Conservation (phyloP, 176 grass and related monocot species). For the Triticum monococcum region DNA sequence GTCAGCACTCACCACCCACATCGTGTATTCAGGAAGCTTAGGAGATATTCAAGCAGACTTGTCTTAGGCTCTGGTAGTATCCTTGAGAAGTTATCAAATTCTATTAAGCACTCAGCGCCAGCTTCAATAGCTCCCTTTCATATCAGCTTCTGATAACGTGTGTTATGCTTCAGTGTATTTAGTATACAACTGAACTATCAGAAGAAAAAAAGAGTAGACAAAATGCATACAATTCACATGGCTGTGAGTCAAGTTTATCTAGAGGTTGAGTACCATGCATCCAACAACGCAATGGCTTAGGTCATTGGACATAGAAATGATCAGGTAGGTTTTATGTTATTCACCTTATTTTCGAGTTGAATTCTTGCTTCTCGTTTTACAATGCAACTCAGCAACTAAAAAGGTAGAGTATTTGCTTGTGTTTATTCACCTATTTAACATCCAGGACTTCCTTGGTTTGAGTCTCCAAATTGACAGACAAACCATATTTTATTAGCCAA, state of each 20-base stretch:
- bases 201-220: neutral
- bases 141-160: neutral
- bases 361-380: neutral
- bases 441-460: neutral
- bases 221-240: neutral
- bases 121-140: neutral
- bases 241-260: neutral
- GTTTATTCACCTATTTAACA: neutral
- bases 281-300: neutral
- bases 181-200: neutral
- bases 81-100: neutral
- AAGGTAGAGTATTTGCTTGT: neutral
- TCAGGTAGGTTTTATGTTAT: neutral
- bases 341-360: neutral
- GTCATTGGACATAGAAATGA: neutral
- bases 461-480: neutral
- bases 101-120: neutral
- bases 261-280: conserved; percentile 11
- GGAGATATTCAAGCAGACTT: neutral
- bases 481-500: neutral
- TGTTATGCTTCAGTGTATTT: neutral
- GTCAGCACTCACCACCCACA: neutral
- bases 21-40: neutral
- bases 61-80: neutral
- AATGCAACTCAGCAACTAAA: neutral